A percentile compares a stretch with the other conserved stretches of the same genome.
Conservation (phyloP, 345 rosid genomes). For the Rhodamnia rubescens region DNA sequence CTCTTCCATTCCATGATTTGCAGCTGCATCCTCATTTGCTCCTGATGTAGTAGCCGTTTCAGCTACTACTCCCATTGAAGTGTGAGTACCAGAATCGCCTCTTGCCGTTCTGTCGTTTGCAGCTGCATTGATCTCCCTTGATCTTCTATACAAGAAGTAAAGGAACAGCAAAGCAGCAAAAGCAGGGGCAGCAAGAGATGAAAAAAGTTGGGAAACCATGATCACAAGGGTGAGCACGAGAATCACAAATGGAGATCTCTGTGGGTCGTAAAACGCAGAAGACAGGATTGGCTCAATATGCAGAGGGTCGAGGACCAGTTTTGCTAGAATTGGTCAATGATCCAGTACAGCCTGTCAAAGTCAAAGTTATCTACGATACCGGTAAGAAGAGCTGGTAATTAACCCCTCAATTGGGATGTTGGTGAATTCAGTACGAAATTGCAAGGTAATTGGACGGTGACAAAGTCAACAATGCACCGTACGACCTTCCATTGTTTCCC, state of each 20-base stretch:
- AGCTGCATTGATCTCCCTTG: background rate
- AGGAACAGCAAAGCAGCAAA: background rate
- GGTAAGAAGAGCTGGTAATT: too few relatives aligned
- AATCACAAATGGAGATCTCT: background rate
- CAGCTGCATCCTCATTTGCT: too few relatives aligned
- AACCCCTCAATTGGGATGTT: too few relatives aligned
- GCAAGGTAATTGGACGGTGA: too few relatives aligned
- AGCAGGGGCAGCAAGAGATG: background rate
- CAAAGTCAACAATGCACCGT: too few relatives aligned
- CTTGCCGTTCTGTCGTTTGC: background rate
- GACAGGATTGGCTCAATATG: too few relatives aligned
- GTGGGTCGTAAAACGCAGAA: background rate
- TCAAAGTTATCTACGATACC: too few relatives aligned
- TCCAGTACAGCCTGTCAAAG: too few relatives aligned
- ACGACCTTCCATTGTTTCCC: background rate
- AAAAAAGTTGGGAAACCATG: background rate
- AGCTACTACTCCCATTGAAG: accelerated
- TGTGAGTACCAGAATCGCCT: background rate
- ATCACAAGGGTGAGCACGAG: background rate
- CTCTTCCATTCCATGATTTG: too few relatives aligned
- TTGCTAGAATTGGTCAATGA: too few relatives aligned
- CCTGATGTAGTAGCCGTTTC: background rate
- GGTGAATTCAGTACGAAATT: too few relatives aligned
- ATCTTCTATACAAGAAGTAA: background rate
- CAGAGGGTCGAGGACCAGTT: too few relatives aligned